Evolutionary conservation across 148 eudicot genomes (phyloP), one percentile per base, ranked within the genome.

Genomic region (Polygonum aviculare): DNA sequence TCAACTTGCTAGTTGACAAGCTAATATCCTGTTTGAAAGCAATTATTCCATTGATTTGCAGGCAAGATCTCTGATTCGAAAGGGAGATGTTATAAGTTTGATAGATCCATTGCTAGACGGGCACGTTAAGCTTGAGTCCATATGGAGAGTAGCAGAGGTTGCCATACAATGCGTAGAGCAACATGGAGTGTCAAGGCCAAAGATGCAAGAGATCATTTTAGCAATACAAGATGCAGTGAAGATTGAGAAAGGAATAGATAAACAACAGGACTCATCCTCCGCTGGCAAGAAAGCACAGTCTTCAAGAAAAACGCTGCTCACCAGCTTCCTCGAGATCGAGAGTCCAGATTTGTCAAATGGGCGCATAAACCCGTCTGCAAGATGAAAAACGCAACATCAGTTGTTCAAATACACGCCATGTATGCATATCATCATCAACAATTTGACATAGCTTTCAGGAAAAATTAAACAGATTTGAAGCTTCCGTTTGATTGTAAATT

Each of bases 121-220:
- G 38, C 81, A 62, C 12, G 80, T 87, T 33, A 92, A 87, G 79
- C 85, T 88, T 35, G 99, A 95, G 80, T 95, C 99, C 1, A 82
- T 91, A 39, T 95, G 99, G 99, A 81, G 99, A 77, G 85, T 95
- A 65, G 96, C 97, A 5, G 99, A 95, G 84, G 90, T 88, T 18
- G 96, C 97, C 65, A 84, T 95, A 69, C 96, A 95, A 71, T 95
- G 99, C 74, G 84, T 92, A 4, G 94, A 95, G 44, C 86, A 83
- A 69, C 91, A 85, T 59, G 88, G 94, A 72, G 38, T 26, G 33
- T 86, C 93, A 26, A 78, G 99, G 77, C 99, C 99, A 75, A 88
- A 75, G 77, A 95, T 95, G 99, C 99, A 92, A 74, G 99, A 90
- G 78, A 85, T 95, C 48, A 83, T 90, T 78, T 49, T 88, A 76